Evolutionary conservation across 2,329 filamentous ascomycete genomes (phyloP), one percentile per base, ranked within the genome.

Genomic region (Geosmithia morbida): DNA sequence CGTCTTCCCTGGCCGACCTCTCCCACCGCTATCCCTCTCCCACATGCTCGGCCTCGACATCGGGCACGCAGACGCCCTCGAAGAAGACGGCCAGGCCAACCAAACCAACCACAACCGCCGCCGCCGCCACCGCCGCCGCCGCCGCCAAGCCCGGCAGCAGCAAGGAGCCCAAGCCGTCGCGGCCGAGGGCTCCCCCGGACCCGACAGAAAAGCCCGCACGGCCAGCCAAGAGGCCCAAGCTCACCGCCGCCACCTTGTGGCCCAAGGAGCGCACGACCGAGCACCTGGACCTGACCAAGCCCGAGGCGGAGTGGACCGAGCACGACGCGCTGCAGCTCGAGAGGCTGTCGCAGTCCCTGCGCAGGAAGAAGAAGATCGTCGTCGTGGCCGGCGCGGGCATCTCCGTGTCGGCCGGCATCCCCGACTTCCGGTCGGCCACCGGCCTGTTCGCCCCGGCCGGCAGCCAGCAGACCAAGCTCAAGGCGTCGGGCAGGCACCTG

Each of bases 321-420:
- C 63, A 69, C 46, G 69, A 75, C 42, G 54, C 52, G 39, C 49
- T 49, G 7, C 77, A 90, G 51, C 69, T 95, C 40, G 75, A 85
- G 51, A 76, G 81, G 48, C 70, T 98, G 29, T 67, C 89, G 43
- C 77, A 81, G 42, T 82, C 81, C 20, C 66, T 98, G 48, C 83
- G 84, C 57, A 88, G 85, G 59, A 92, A 92, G 71, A 86, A 89
- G 67, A 96, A 95, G 69, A 94, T 98, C 60, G 87, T 98, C 33
- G 87, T 97, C 46, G 85, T 98, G 61, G 92, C 90, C 44, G 92
- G 92, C 49, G 92, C 92, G 53, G 92, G 92, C 51, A 98, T 98
- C 57, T 97, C 92, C 40, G 92, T 96, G 46, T 90, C 90, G 47
- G 90, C 92, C 55, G 92, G 92, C 52, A 94, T 98, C 57, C 92